Evolutionary conservation across 2,329 filamentous ascomycete genomes (phyloP), one percentile per base, ranked within the genome.

Genomic region (Drechslerella stenobrocha): DNA sequence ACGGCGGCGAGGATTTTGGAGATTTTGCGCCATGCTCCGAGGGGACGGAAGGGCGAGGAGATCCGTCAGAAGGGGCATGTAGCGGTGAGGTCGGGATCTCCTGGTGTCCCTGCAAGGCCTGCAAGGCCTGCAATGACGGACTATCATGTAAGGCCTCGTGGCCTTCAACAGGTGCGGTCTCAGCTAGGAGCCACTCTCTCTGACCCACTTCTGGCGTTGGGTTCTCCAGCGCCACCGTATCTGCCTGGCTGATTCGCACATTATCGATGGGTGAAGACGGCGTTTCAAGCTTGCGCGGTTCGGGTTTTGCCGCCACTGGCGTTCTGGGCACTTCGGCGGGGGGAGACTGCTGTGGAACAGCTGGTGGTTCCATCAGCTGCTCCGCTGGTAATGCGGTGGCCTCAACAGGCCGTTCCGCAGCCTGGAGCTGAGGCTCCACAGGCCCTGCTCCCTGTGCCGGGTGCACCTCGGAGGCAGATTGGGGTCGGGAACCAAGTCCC

Each of bases 21-120:
- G 48, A 46, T 30, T 55, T 42, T 1, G 30, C 22, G 20, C 58
- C 60, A 15, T 50, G 45, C 2, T 66, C 61, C n/a, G 55, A 59
- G 22, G 45, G 61, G 24, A 58, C 40, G 13, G 60, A 65, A 24
- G 35, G 60, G 13, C 34, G 46, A 32, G 61, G 42, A 9, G 61
- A 66, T 5, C 44, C 53, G 2, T 42, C 53, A 15, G 53, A 59
- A 7, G 28, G 23, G n/a, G 47, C 61, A 11, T 67, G 63, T 15
- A 67, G 45, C 4, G 63, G 63, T 2, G 63, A 67, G 1, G 63
- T 67, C 8, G 63, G 63, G 13, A 67, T 67, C 23, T 67, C 63
- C 23, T 59, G 63, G n/a, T 60, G 32, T 3, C 13, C 34, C 9
- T 44, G 30, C 23, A 59, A 56, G 2, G 34, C 9, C 3, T 30